Percentiles rank a stretch among this genome's conserved stretches.
Evolutionary conservation across 2,329 filamentous ascomycete genomes (phyloP).

Genomic region (Trichoderma endophyticum): DNA sequence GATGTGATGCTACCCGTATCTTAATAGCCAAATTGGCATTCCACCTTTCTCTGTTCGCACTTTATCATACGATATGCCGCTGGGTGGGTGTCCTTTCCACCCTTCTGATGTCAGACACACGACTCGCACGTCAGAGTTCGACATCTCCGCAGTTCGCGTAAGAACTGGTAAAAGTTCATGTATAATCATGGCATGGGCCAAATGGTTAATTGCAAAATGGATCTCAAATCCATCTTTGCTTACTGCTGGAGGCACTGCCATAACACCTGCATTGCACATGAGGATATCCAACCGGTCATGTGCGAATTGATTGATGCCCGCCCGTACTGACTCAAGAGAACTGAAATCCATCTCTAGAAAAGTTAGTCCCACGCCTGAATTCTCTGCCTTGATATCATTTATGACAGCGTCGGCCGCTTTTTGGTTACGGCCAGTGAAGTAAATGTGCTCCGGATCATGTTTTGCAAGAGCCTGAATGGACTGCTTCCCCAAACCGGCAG

Average conservation of each 20-base stretch:
- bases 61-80: constrained; percentile 30
- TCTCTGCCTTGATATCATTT: constrained; percentile 10
- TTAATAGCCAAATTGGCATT: constrained; percentile 20
- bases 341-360: constrained; percentile 27
- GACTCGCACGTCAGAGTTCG: constrained; percentile 28
- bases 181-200: constrained; percentile 48
- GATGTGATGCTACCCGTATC: constrained; percentile 13
- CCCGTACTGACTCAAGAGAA: constrained; percentile 29
- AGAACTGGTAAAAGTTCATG: constrained; percentile 35
- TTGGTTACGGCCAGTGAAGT: constrained; percentile 36
- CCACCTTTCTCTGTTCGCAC: constrained; percentile 26
- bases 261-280: constrained; percentile 46
- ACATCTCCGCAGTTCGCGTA: constrained; percentile 25
- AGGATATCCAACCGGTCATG: constrained; percentile 42
- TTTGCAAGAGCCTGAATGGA: constrained; percentile 23
- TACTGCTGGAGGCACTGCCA: constrained; percentile 35
- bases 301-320: constrained; percentile 38
- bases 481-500: constrained; percentile 63
- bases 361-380: constrained; percentile 42
- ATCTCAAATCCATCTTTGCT: constrained; percentile 47
- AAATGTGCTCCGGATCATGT: constrained; percentile 24
- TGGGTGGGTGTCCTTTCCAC: constrained; percentile 27
- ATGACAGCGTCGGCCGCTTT: constrained; percentile 18
- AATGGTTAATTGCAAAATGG: constrained; percentile 48
- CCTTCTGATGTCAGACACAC: constrained; percentile 27